A percentile compares a stretch with the other conserved stretches of the same genome.
Evolutionary conservation across 2,329 filamentous ascomycete species (phyloP).

Genomic region (Aspergillus pseudotamarii): DNA sequence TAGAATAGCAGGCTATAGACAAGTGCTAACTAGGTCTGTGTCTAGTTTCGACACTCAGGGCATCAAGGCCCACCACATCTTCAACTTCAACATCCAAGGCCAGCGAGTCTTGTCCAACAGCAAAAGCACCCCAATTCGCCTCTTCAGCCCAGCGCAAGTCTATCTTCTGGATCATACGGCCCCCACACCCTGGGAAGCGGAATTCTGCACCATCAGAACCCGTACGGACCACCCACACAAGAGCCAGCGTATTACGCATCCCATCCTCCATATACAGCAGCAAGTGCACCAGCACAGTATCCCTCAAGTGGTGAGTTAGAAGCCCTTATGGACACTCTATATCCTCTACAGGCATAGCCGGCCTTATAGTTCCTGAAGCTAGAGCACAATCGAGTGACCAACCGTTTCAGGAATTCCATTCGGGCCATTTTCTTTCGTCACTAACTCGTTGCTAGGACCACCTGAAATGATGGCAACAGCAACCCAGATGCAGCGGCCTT

Average conservation of each 20-base stretch:
- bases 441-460: slow-evolving; percentile 69
- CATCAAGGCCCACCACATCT: slow-evolving; percentile 35
- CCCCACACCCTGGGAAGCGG: slow-evolving; percentile 40
- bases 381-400: background rate
- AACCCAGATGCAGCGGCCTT: slow-evolving; percentile 69
- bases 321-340: background rate
- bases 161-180: slow-evolving; percentile 36
- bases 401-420: background rate
- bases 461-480: slow-evolving; percentile 68
- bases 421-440: background rate
- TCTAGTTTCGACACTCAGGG: slow-evolving; percentile 36
- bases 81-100: slow-evolving; percentile 35
- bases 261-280: slow-evolving; percentile 80
- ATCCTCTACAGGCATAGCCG: background rate
- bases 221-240: slow-evolving; percentile 70
- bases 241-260: slow-evolving; percentile 76
- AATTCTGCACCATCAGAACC: slow-evolving; percentile 54
- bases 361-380: background rate
- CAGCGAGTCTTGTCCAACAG: slow-evolving; percentile 30
- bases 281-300: slow-evolving; percentile 80
- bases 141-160: slow-evolving; percentile 56
- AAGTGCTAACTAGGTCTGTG: slow-evolving; percentile 13
- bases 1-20: background rate
- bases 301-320: slow-evolving; percentile 75
- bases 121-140: slow-evolving; percentile 59